phyloP scores from a whole-genome alignment of 2,329 filamentous ascomycete genomes.

The Diaporthe citri region DNA sequence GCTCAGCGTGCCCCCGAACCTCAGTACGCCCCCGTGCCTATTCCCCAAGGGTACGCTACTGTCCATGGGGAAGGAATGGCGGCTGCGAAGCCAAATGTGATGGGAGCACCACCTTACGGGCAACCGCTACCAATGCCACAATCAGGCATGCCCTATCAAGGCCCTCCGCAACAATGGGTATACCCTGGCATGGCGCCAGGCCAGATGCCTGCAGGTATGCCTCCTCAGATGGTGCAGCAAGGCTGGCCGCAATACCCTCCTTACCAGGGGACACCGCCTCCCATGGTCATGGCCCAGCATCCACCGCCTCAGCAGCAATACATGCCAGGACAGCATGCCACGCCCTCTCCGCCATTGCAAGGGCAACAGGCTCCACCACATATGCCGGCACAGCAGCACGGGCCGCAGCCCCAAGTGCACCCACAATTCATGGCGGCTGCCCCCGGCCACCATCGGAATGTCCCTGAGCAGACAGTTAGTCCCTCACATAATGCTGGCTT shows the following conservation, averaged over 20 bases:
- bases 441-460: neutral
- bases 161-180: slow-evolving; percentile 36
- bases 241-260: slow-evolving; percentile 38
- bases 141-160: slow-evolving; percentile 38
- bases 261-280: slow-evolving; percentile 36
- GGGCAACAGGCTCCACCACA: slow-evolving; percentile 28
- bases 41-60: slow-evolving; percentile 52
- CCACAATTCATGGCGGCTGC: neutral
- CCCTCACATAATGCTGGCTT: neutral
- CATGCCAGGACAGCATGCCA: slow-evolving; percentile 24
- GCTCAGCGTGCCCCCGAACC: slow-evolving; percentile 45
- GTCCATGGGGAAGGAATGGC: slow-evolving; percentile 53
- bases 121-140: slow-evolving; percentile 44
- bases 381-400: slow-evolving; percentile 27
- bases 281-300: slow-evolving; percentile 31
- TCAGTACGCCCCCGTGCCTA: slow-evolving; percentile 54
- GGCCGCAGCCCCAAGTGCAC: neutral
- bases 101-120: slow-evolving; percentile 20
- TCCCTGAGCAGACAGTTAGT: slow-evolving; percentile 24
- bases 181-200: slow-evolving; percentile 36
- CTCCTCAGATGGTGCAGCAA: slow-evolving; percentile 36
- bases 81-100: slow-evolving; percentile 47
- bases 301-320: slow-evolving; percentile 39
- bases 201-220: slow-evolving; percentile 20
- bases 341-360: slow-evolving; percentile 27